Evolutionary conservation across 2,329 filamentous ascomycete species (phyloP), one percentile per base, ranked within the genome.

Genomic region (Dothidotthia symphoricarpi): DNA sequence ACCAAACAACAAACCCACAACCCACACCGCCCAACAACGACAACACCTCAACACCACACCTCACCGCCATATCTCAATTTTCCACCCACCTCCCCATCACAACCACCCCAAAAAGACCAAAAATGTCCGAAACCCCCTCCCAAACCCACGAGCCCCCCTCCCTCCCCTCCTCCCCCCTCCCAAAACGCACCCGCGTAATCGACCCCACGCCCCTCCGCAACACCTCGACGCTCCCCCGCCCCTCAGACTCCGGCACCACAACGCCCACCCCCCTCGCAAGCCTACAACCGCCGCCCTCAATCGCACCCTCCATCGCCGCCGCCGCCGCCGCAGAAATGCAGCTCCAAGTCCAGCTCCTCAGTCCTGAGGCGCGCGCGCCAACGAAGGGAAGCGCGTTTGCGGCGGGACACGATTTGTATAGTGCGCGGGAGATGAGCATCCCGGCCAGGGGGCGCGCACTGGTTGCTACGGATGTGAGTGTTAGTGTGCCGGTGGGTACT

Each of bases 381-480:
- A 97, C 88, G 0, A 83, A 91, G 38, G 93, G 93, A 52, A 94
- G 87, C 51, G 85, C 83, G 35, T 90, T 87, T 61, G 88, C 93
- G 1, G 93, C 93, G 1, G 93, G 93, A 24, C 97, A 97, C 71
- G 93, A 98, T 69, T 64, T 98, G 41, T 97, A 96, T 70, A 85
- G 75, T 34, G 80, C 88, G 2, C 80, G 81, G 59, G 80, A 85
- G 25, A 84, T 83, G 3, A 77, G 79, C 2, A 83, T 98, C 39
- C 90, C 90, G 0, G 82, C 86, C 2, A 77, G 87, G 43, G 90
- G 89, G 52, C 89, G 95, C 70, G 88, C 75, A 0, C 72, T 96
- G 19, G 89, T 97, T 25, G 86, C 90, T 57, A 97, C 93, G 1
- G 91, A 93, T 57, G 85, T 98, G 48, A 82, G 83, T 55, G 91